phyloP scores from a whole-genome alignment of 2,329 filamentous ascomycete genomes.

The Hypoxylon sp. region DNA sequence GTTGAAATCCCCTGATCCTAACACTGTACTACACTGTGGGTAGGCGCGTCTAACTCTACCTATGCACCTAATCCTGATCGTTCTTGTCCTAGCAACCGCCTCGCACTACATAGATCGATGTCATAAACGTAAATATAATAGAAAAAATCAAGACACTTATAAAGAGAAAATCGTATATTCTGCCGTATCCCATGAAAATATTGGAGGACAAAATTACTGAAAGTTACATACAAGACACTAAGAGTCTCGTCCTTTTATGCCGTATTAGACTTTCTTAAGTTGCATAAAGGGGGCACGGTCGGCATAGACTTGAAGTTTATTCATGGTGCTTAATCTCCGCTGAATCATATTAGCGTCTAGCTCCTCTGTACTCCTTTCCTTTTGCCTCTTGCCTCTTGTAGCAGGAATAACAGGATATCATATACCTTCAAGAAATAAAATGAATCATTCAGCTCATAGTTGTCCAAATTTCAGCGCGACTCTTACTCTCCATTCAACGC shows the following conservation, averaged over 20 bases:
- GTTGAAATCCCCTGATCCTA: slow-evolving; percentile 9
- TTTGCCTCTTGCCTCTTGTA: neutral
- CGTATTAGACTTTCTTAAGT: neutral
- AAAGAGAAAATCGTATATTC: neutral
- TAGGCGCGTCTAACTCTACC: slow-evolving; percentile 13
- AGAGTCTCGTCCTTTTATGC: neutral
- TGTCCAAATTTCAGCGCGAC: neutral
- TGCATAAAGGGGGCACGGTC: slow-evolving; percentile 30
- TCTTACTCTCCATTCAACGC: neutral
- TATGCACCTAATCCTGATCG: neutral
- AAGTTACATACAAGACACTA: neutral
- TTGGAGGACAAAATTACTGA: neutral
- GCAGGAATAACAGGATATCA: slow-evolving; percentile 16
- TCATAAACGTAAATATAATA: slow-evolving; percentile 9
- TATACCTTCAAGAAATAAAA: slow-evolving; percentile 9
- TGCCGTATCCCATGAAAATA: neutral
- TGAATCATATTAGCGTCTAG: neutral
- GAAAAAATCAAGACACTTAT: neutral
- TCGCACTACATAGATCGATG: slow-evolving; percentile 18
- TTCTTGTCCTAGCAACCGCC: slow-evolving; percentile 30
- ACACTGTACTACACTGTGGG: slow-evolving; percentile 16
- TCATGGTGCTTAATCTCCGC: slow-evolving; percentile 22
- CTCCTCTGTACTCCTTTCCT: neutral
- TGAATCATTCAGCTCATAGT: slow-evolving; percentile 1
- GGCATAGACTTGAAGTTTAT: slow-evolving; percentile 15